Evolutionary conservation across 495 filamentous ascomycete species (phyloP), one percentile per base, ranked within the genome.

Genomic region (Hypoxylon subgilvum): DNA sequence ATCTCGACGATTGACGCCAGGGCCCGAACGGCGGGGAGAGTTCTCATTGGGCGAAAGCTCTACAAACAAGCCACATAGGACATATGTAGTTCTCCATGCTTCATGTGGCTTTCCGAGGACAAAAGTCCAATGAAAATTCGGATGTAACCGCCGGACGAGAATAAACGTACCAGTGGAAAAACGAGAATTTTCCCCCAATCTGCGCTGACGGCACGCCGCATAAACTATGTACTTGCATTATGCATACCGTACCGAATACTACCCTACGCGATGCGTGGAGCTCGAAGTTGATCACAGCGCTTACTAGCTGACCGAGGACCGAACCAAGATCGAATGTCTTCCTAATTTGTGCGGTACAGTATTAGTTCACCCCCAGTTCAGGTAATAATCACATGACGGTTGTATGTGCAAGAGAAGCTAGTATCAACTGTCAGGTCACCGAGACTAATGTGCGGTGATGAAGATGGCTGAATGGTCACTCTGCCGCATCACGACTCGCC

Each of bases 381-480:
- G 18, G 39, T 25, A 50, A 30, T n/a, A 40, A 48, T 62, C 58
- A 62, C 51, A 51, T 62, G 58, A 62, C 51, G 45, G 4, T 8
- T 4, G 23, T 27, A 35, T 54, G 14, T 13, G n/a, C 17, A 49
- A 19, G 31, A n/a, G 25, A 45, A 28, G 43, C n/a, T n/a, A 41
- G 28, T 48, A 60, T 42, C 23, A 23, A 25, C 19, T 13, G 41
- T 44, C 49, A 49, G 18, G 46, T 55, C 44, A 57, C 46, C 38
- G 44, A 52, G 59, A 27, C 59, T 62, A 62, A 62, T 18, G 46
- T 57, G 44, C 25, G 23, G 40, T 57, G 59, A 56, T 55, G 4
- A 27, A 13, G 25, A 13, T 6, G 1, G 9, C 1, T 21, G 27
- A 47, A 16, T 42, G 13, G n/a, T 25, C n/a, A 13, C 28, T 35